A percentile compares a stretch with the other conserved stretches of the same genome.
Conservation (phyloP, 202 grass and related monocot species). For the Digitaria exilis region DNA sequence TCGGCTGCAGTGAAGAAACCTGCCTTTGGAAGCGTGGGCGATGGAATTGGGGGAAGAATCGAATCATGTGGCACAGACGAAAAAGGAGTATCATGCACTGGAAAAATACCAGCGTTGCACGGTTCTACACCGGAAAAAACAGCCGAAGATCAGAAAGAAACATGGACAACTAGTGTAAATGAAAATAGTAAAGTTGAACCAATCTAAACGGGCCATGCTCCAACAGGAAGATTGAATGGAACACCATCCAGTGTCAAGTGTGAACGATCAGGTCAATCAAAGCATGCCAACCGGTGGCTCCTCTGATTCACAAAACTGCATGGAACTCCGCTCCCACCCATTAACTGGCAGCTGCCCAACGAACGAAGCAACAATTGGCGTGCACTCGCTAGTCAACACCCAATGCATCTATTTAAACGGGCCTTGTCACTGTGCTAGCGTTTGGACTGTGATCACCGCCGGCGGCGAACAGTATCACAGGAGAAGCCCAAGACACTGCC, state of each 20-base stretch:
- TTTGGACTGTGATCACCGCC: not conserved
- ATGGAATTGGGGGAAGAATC: not conserved
- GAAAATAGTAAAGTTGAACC: too few relatives aligned
- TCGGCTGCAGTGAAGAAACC: too few relatives aligned
- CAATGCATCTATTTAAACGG: slow-evolving; percentile 23
- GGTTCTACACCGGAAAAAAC: too few relatives aligned
- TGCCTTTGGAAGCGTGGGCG: not conserved
- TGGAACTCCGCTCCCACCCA: slow-evolving; percentile 17
- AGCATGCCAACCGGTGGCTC: not conserved
- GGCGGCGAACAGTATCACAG: not conserved
- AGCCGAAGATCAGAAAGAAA: too few relatives aligned
- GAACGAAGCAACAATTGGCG: not conserved
- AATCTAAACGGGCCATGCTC: too few relatives aligned
- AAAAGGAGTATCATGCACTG: too few relatives aligned
- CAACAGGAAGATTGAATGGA: not conserved
- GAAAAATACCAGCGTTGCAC: too few relatives aligned
- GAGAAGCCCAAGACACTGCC: not conserved
- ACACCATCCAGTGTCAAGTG: not conserved
- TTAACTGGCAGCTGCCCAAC: slow-evolving; percentile 26
- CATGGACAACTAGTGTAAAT: too few relatives aligned
- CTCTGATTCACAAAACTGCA: slow-evolving; percentile 22
- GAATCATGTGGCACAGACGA: too few relatives aligned
- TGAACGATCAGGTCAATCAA: not conserved
- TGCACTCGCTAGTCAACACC: not conserved
- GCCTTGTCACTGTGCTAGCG: not conserved